Conservation (phyloP, 345 rosid species). For the Physaria fendleri region DNA sequence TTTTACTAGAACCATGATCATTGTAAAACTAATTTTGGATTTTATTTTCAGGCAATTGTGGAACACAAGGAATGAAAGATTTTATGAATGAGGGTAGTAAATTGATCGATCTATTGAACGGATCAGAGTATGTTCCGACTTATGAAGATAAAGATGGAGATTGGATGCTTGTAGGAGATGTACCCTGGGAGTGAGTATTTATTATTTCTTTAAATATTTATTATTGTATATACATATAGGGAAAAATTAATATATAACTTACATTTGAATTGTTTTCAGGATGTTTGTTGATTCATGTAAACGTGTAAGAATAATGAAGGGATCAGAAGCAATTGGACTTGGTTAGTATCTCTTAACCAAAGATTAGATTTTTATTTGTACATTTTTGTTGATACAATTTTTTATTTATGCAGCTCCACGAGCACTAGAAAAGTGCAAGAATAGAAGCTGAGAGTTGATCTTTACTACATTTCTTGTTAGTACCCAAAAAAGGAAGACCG, state of each 20-base stretch:
- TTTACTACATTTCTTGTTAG: not conserved
- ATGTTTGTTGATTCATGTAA: conserved; percentile 82
- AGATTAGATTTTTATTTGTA: not conserved
- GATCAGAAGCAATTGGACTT: conserved; percentile 83
- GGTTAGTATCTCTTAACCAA: conserved; percentile 36
- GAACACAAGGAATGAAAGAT: conserved; percentile 72
- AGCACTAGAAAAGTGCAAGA: conserved; percentile 74
- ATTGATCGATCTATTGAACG: conserved; percentile 63
- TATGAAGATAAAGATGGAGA: conserved; percentile 89
- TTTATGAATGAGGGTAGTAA: conserved; percentile 82
- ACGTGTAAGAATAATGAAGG: conserved; percentile 68
- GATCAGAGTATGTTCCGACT: conserved; percentile 75
- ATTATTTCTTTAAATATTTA: not conserved
- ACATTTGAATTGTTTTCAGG: conserved; percentile 26
- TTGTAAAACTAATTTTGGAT: not conserved
- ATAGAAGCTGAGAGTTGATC: conserved; percentile 55
- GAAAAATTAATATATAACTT: not conserved
- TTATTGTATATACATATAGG: not conserved
- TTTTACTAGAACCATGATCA: not conserved
- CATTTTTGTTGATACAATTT: not conserved
- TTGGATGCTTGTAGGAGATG: conserved; percentile 95
- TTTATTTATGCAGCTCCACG: conserved; percentile 50
- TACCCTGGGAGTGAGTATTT: conserved; percentile 76
- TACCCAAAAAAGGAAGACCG: not conserved
- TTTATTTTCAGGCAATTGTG: conserved; percentile 45